Conservation (phyloP, 768 basidiomycete species). For the Leucogyrophana mollusca region DNA sequence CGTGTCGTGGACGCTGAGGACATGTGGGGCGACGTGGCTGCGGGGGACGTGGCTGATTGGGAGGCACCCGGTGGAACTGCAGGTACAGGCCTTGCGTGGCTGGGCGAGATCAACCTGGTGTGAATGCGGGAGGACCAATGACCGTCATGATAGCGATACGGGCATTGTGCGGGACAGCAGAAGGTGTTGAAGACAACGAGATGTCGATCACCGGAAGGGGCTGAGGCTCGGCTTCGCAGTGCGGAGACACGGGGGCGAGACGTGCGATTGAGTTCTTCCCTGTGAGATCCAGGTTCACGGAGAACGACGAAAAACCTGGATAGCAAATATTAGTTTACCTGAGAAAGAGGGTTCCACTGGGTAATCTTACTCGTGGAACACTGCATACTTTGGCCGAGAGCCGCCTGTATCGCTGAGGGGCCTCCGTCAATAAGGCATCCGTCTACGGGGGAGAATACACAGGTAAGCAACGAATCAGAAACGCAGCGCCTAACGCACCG, state of each 20-base stretch:
- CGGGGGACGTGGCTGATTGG: constrained; percentile 3
- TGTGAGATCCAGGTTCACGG: constrained; percentile 43
- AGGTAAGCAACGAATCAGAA: constrained; percentile 3
- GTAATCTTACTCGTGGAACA: constrained; percentile 36
- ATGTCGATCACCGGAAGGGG: constrained; percentile 2
- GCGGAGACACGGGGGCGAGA: constrained; percentile 9
- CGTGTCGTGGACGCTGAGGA: not conserved
- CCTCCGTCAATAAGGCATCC: constrained; percentile 37
- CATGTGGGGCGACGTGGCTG: constrained; percentile 1
- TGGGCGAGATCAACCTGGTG: not conserved
- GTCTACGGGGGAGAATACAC: constrained; percentile 17
- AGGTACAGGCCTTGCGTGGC: not conserved
- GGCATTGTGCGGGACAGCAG: too few species aligned
- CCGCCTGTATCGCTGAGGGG: constrained; percentile 26
- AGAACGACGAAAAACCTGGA: constrained; percentile 31
- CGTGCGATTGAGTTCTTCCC: constrained; percentile 47
- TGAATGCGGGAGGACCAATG: not conserved
- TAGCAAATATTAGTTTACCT: constrained; percentile 8
- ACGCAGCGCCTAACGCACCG: constrained; percentile 18
- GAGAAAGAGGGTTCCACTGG: constrained; percentile 5
- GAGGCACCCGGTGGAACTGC: not conserved
- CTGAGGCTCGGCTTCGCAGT: not conserved
- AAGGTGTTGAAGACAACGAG: not conserved
- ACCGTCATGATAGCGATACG: too few species aligned
- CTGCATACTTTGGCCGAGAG: constrained; percentile 32